Evolutionary conservation across 441 rosid species (phyloP).

Genomic region (Metrosideros polymorpha): DNA sequence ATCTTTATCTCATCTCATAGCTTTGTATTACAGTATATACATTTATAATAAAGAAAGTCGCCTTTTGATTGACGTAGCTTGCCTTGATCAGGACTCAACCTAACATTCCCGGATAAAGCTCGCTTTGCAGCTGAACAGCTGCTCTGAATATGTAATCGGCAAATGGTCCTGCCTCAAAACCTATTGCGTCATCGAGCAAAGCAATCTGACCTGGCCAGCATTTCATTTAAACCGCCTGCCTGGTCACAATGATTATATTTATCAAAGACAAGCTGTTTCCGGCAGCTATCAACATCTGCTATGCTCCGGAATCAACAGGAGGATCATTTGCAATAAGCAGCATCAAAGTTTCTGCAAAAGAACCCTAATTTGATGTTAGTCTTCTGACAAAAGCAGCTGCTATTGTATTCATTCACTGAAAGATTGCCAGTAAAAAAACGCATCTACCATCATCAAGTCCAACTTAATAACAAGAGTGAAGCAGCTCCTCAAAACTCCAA

Average conservation of each 20-base stretch:
- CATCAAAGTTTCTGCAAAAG: neutral
- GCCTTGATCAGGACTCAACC: neutral
- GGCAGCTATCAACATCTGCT: neutral
- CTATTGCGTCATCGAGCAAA: neutral
- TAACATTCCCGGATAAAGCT: neutral
- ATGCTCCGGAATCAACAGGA: neutral
- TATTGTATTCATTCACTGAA: neutral
- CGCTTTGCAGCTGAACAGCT: neutral
- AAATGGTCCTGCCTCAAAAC: neutral
- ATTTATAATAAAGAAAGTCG: neutral
- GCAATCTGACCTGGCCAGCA: neutral
- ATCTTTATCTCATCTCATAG: neutral
- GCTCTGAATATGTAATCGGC: neutral
- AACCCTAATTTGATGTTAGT: neutral
- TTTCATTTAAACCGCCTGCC: neutral
- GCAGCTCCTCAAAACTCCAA: neutral
- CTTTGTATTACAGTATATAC: neutral
- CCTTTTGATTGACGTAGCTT: neutral
- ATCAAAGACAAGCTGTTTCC: neutral
- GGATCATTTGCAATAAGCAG: neutral
- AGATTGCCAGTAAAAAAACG: neutral
- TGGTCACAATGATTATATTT: neutral
- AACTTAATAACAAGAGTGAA: neutral
- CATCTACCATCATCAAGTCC: neutral
- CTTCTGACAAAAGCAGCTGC: neutral